These are phyloP conservation scores for Chlorella variabilis DNA, from an alignment of 163 green algal genomes.

Conservation along the genomic window DNA sequence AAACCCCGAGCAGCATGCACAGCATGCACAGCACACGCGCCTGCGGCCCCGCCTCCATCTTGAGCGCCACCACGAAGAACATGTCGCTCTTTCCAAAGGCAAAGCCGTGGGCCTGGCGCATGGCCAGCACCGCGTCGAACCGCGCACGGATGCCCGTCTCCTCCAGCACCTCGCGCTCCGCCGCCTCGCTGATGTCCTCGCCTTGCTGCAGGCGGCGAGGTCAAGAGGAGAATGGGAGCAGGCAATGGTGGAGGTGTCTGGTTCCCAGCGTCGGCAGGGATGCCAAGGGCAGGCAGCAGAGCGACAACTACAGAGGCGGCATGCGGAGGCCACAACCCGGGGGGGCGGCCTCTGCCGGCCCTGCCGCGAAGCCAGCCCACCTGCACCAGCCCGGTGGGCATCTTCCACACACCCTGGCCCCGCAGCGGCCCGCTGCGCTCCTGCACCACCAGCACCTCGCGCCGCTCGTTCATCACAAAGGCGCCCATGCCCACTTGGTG, in stretches of 20 bases:
- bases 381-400: constrained; percentile 81
- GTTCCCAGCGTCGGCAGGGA: no score
- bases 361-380: no score
- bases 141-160: constrained; percentile 60
- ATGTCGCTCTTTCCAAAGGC: constrained; percentile 65
- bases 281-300: no score
- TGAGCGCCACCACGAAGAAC: constrained; percentile 64
- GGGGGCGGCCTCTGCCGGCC: no score
- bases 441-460: constrained; percentile 84
- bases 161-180: constrained; percentile 66
- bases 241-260: no score
- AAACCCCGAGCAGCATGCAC: no score
- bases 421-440: constrained; percentile 73
- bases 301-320: no score
- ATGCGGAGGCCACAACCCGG: no score
- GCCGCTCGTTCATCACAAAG: constrained; percentile 74
- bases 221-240: no score
- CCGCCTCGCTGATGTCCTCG: constrained; percentile 74
- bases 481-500: constrained; percentile 88
- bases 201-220: constrained; percentile 49
- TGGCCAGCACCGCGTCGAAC: constrained; percentile 58
- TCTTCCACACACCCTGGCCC: constrained; percentile 82
- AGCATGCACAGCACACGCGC: constrained; percentile 17
- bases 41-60: constrained; percentile 39
- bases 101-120: constrained; percentile 65